These are phyloP conservation scores for Calonectria pauciramosa DNA, from an alignment of 2,329 filamentous ascomycete species.

Conservation along the genomic window DNA sequence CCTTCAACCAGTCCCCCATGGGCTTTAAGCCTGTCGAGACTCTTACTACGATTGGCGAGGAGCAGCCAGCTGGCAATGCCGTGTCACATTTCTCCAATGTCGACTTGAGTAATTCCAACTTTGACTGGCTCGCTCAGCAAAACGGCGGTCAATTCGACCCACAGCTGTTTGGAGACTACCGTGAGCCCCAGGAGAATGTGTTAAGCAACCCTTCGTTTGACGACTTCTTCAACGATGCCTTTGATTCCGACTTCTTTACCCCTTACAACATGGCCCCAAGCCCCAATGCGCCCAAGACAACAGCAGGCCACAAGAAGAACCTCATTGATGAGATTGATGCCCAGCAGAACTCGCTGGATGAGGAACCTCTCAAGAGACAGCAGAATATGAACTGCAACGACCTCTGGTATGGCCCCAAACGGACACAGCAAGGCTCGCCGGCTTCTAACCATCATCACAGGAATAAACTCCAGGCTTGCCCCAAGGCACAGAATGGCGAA, in stretches of 20 bases:
- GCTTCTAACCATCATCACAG: slow-evolving; percentile 67
- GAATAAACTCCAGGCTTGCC: slow-evolving; percentile 90
- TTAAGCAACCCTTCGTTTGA: slow-evolving; percentile 79
- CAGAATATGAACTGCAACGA: slow-evolving; percentile 87
- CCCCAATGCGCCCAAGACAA: slow-evolving; percentile 48
- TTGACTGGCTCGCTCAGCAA: slow-evolving; percentile 84
- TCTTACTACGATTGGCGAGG: slow-evolving; percentile 75
- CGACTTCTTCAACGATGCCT: slow-evolving; percentile 81
- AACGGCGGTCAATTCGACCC: slow-evolving; percentile 92
- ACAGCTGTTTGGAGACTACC: slow-evolving; percentile 90
- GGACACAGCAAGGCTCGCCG: background rate
- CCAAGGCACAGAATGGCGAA: slow-evolving; percentile 89
- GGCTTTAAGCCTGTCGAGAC: slow-evolving; percentile 75
- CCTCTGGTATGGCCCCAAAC: slow-evolving; percentile 80
- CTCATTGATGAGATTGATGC: slow-evolving; percentile 85
- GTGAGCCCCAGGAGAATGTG: slow-evolving; percentile 88
- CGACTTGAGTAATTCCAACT: slow-evolving; percentile 65
- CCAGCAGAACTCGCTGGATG: slow-evolving; percentile 77
- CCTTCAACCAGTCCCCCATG: slow-evolving; percentile 78
- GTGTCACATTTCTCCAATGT: slow-evolving; percentile 50
- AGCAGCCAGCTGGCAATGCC: slow-evolving; percentile 62
- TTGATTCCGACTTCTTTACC: slow-evolving; percentile 84
- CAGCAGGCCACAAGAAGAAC: slow-evolving; percentile 68
- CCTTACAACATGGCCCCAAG: slow-evolving; percentile 79
- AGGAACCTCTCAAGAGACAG: slow-evolving; percentile 67